A percentile compares a stretch with the other conserved stretches of the same genome.
These are phyloP conservation scores for Xanthoconium purpureum DNA, from an alignment of 768 basidiomycete species.

Conservation along the genomic window DNA sequence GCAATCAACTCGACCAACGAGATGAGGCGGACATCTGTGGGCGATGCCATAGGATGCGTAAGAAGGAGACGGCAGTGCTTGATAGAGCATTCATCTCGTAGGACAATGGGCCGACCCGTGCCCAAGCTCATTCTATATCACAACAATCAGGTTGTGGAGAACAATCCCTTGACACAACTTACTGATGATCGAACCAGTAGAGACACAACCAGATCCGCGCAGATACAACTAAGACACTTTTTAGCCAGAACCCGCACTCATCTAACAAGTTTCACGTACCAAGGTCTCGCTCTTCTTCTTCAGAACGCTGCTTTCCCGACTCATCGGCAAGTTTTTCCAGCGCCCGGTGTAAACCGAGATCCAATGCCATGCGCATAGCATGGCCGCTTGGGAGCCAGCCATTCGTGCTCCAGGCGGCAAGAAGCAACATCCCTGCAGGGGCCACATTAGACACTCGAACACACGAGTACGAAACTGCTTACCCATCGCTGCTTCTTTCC, in stretches of 20 bases:
- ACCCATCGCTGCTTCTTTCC: slow-evolving; percentile 95
- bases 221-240: slow-evolving; percentile 65
- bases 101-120: slow-evolving; percentile 84
- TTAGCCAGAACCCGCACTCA: not conserved
- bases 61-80: slow-evolving; percentile 80
- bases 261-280: slow-evolving; percentile 42
- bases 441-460: slow-evolving; percentile 1
- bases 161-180: slow-evolving; percentile 28
- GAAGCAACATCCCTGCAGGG: slow-evolving; percentile 74
- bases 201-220: slow-evolving; percentile 93
- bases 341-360: slow-evolving; percentile 89
- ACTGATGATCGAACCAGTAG: slow-evolving; percentile 97
- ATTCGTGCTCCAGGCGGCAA: slow-evolving; percentile 92
- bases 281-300: slow-evolving; percentile 85
- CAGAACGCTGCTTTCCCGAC: slow-evolving; percentile 55
- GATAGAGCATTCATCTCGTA: slow-evolving; percentile 87
- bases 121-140: slow-evolving; percentile 78
- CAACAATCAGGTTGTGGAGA: slow-evolving; percentile 11
- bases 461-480: slow-evolving; percentile 21
- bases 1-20: slow-evolving; percentile 87
- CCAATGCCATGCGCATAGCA: slow-evolving; percentile 93
- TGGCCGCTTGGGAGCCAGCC: slow-evolving; percentile 96
- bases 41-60: slow-evolving; percentile 81
- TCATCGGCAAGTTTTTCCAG: slow-evolving; percentile 86
- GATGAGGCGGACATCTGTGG: slow-evolving; percentile 85